Percentiles rank a stretch among this genome's conserved stretches.
Conservation (phyloP, 129 eudicot genomes). For the Erigeron canadensis region DNA sequence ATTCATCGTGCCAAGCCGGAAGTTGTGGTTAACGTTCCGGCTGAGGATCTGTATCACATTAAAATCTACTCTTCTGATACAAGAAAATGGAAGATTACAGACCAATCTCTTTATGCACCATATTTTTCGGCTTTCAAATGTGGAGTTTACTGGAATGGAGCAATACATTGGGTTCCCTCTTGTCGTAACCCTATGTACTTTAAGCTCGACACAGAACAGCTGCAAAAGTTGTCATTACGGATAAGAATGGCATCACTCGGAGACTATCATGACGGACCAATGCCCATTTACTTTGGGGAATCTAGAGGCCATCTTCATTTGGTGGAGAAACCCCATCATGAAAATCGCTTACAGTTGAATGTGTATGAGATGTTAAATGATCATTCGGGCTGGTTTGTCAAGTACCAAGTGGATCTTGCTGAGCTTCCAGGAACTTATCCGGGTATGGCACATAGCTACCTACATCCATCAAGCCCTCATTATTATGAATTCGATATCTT, state of each 20-base stretch:
- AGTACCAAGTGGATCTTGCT: conserved; percentile 19
- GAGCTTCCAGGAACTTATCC: conserved; percentile 4
- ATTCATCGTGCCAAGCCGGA: too few species aligned
- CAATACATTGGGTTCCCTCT: not conserved
- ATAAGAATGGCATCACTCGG: not conserved
- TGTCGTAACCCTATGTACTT: not conserved
- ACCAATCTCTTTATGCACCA: not conserved
- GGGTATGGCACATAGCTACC: not conserved
- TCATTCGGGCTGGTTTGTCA: conserved; percentile 18
- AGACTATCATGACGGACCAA: not conserved
- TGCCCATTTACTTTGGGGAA: not conserved
- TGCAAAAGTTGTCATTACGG: not conserved
- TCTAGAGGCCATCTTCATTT: not conserved
- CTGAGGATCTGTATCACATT: too few species aligned
- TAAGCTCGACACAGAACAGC: not conserved
- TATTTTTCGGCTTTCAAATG: not conserved
- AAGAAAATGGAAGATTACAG: not conserved
- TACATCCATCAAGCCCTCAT: not conserved
- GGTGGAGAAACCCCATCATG: too few species aligned
- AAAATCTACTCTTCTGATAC: not conserved
- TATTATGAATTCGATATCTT: not conserved
- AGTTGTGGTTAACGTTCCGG: too few species aligned
- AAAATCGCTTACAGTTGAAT: not conserved
- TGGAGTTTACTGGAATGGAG: not conserved
- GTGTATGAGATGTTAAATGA: conserved; percentile 38